These are phyloP conservation scores for Sanguinoderma infundibulare DNA, from an alignment of 1,284 basidiomycete genomes.

Conservation along the genomic window DNA sequence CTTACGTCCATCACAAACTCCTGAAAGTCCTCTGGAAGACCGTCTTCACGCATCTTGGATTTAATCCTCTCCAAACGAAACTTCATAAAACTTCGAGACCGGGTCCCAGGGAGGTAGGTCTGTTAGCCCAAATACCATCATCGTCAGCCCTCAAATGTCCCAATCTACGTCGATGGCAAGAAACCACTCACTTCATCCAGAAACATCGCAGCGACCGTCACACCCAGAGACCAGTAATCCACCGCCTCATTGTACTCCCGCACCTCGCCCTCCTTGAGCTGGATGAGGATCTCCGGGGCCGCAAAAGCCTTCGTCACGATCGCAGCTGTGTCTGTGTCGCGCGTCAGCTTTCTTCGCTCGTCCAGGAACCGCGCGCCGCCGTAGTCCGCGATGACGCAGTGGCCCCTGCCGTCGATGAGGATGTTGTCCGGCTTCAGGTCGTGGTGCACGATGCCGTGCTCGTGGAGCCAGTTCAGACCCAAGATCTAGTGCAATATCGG, in stretches of 20 bases:
- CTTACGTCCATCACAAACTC: constrained; percentile 15
- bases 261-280: not conserved
- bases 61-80: constrained; percentile 2
- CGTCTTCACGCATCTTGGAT: not conserved
- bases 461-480: constrained; percentile 33
- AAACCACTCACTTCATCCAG: constrained; percentile 19
- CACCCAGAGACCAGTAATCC: constrained; percentile 34
- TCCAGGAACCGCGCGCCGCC: constrained; percentile 40
- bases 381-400: constrained; percentile 70
- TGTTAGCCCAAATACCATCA: not conserved
- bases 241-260: constrained; percentile 24
- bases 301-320: constrained; percentile 28
- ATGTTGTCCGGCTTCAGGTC: constrained; percentile 73
- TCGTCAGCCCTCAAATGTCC: too few relatives aligned
- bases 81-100: not conserved
- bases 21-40: not conserved
- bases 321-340: constrained; percentile 4
- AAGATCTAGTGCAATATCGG: constrained; percentile 13
- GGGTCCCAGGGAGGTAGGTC: constrained; percentile 7
- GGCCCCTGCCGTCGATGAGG: constrained; percentile 64
- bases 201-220: constrained; percentile 19
- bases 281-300: constrained; percentile 30
- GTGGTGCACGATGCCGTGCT: constrained; percentile 38
- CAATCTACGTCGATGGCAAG: too few relatives aligned
- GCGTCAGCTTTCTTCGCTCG: constrained; percentile 6